Evolutionary conservation across 331 rosid genomes (phyloP).

Genomic region (Telfairia occidentalis): DNA sequence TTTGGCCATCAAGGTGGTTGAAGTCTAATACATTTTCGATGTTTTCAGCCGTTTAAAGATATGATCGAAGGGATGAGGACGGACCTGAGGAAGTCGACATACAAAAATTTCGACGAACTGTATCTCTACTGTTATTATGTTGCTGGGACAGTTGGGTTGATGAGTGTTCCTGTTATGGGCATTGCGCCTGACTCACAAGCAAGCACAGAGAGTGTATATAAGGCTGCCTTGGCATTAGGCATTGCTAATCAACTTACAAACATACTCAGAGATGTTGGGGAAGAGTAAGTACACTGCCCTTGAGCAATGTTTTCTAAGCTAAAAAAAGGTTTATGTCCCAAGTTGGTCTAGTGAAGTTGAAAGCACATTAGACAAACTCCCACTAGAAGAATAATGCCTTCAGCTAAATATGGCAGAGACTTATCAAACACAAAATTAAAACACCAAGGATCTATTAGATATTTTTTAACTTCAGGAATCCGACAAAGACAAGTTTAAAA

Average conservation of each 20-base stretch:
- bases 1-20: background rate
- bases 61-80: slow-evolving; percentile 93
- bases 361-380: background rate
- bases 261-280: slow-evolving; percentile 93
- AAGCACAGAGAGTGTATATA: slow-evolving; percentile 63
- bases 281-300: slow-evolving; percentile 52
- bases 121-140: slow-evolving; percentile 93
- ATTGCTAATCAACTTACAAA: slow-evolving; percentile 92
- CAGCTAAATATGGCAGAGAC: no score
- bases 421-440: no score
- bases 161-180: slow-evolving; percentile 98
- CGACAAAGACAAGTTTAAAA: no score
- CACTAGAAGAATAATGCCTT: no score
- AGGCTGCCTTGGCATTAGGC: slow-evolving; percentile 86
- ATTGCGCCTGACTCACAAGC: slow-evolving; percentile 63
- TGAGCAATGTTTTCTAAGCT: background rate
- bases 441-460: no score
- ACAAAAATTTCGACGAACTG: slow-evolving; percentile 71
- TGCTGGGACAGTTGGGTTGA: slow-evolving; percentile 93
- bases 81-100: slow-evolving; percentile 74
- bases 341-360: background rate
- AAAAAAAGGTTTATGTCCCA: background rate
- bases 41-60: slow-evolving; percentile 67
- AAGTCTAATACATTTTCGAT: background rate
- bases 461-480: no score